Evolutionary conservation across 2,329 filamentous ascomycete genomes (phyloP), one percentile per base, ranked within the genome.

Genomic region (Diaporthe aspalathi): DNA sequence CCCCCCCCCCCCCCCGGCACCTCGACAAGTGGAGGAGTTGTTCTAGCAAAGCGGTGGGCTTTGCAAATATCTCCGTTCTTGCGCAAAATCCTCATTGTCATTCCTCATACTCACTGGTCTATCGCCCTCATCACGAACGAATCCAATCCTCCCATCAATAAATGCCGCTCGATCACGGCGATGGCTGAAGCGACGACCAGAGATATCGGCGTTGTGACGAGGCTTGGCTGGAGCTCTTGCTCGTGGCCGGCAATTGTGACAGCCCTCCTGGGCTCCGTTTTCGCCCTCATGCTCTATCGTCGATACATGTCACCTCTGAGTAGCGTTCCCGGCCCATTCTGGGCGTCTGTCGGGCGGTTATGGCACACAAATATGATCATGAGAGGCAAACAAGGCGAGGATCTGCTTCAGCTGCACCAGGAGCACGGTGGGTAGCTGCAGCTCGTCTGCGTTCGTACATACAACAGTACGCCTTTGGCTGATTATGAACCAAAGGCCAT

Each of bases 291-390:
- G 22, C 47, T 70, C 24, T 70, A 67, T n/a, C 71, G 73, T 16
- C 78, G 80, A 43, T 84, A 82, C 71, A 74, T 79, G 24, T 81
- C 81, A 1, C 76, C 83, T 2, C 78, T 84, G 63, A 76, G 79
- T 60, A 77, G 83, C 57, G 78, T 84, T 14, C 82, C 83, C 0
- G 83, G 84, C 1, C 84, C 83, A 0, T 81, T 81, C 43, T 67
- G 80, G 22, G 83, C 81, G 7, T 82, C 81, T 2, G 80, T 83
- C 62, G 79, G 81, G 0, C 78, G 77, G 35, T 68, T 82, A 6
- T 84, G 83, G 83, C 79, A 82, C 63, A 74, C 84, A n/a, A 77
- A 76, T 47, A 80, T 80, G 7, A 77, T 81, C 11, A 73, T 78
- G 43, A 79, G 79, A 43, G 83, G 83, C 1, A 79, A 84, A 43